A percentile compares a stretch with the other conserved stretches of the same genome.
These are phyloP conservation scores for Chrysoporthe cubensis DNA, from an alignment of 2,329 filamentous ascomycete genomes.

Conservation along the genomic window DNA sequence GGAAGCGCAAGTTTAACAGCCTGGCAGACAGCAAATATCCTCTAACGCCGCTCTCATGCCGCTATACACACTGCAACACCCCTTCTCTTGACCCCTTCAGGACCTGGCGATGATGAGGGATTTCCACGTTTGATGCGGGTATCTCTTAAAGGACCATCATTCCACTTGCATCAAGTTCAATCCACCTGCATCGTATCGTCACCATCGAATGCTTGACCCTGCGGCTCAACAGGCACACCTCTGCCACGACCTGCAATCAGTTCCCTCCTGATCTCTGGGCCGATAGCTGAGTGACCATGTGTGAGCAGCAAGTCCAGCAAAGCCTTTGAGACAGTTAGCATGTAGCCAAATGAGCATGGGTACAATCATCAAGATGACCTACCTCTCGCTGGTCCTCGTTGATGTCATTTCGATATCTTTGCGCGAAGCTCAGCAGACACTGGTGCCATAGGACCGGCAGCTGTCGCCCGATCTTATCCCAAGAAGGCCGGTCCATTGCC, in stretches of 20 bases:
- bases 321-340: constrained; percentile 53
- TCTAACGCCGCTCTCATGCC: not conserved
- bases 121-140: constrained; percentile 12
- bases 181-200: constrained; percentile 92
- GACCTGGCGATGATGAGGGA: not conserved
- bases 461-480: constrained; percentile 44
- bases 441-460: constrained; percentile 98
- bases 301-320: constrained; percentile 84
- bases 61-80: not conserved
- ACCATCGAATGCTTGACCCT: constrained; percentile 63
- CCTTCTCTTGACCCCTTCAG: not conserved
- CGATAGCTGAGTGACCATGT: constrained; percentile 85
- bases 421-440: constrained; percentile 86
- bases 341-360: not conserved
- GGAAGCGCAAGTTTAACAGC: not conserved
- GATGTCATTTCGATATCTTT: constrained; percentile 94
- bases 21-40: not conserved
- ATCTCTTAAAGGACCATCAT: constrained; percentile 28
- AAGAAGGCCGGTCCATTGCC: constrained; percentile 51
- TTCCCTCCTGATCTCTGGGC: constrained; percentile 88
- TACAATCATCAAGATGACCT: constrained; percentile 14
- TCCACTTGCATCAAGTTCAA: constrained; percentile 29
- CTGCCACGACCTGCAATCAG: constrained; percentile 85
- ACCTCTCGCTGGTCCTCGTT: constrained; percentile 83
- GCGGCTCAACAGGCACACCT: constrained; percentile 70